Percentiles rank a stretch among this genome's conserved stretches.
Evolutionary conservation across 805 yeast genomes (phyloP).

Genomic region (Hanseniaspora vineae): DNA sequence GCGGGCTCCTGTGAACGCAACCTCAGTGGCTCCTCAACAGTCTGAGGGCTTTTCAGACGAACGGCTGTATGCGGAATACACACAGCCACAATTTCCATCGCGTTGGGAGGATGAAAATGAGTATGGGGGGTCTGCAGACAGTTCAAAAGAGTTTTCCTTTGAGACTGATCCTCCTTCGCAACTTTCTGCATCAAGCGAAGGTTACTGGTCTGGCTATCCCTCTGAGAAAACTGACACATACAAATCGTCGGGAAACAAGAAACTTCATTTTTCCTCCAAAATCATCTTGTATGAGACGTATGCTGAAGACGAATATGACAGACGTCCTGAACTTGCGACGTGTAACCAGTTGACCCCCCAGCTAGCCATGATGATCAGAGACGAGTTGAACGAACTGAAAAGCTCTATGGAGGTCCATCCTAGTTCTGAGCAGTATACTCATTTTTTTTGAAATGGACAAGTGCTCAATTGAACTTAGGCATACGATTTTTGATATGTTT

Average conservation of each 20-base stretch:
- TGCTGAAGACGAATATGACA: constrained; percentile 71
- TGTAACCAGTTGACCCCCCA: constrained; percentile 84
- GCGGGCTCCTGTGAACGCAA: not conserved
- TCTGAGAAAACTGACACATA: too few relatives aligned
- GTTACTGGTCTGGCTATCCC: too few relatives aligned
- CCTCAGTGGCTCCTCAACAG: not conserved
- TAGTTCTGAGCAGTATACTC: constrained; percentile 68
- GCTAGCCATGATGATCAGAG: constrained; percentile 74
- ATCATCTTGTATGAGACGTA: constrained; percentile 79
- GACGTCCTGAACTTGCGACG: constrained; percentile 86
- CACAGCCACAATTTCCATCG: too few relatives aligned
- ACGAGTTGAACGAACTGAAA: constrained; percentile 71
- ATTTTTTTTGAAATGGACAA: constrained; percentile 41
- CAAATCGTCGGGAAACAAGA: constrained; percentile 1
- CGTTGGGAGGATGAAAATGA: not conserved
- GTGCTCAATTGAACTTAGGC: too few relatives aligned
- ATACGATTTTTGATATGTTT: too few relatives aligned
- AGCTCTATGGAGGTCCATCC: constrained; percentile 75
- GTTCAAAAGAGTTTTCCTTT: not conserved
- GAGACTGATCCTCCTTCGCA: not conserved
- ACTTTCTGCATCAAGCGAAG: not conserved
- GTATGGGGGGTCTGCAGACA: not conserved
- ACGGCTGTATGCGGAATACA: too few relatives aligned
- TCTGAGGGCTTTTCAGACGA: not conserved
- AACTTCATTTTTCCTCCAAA: constrained; percentile 62